A percentile compares a stretch with the other conserved stretches of the same genome.
phyloP scores from a whole-genome alignment of 495 filamentous ascomycete species.

The Bombardia bombarda region DNA sequence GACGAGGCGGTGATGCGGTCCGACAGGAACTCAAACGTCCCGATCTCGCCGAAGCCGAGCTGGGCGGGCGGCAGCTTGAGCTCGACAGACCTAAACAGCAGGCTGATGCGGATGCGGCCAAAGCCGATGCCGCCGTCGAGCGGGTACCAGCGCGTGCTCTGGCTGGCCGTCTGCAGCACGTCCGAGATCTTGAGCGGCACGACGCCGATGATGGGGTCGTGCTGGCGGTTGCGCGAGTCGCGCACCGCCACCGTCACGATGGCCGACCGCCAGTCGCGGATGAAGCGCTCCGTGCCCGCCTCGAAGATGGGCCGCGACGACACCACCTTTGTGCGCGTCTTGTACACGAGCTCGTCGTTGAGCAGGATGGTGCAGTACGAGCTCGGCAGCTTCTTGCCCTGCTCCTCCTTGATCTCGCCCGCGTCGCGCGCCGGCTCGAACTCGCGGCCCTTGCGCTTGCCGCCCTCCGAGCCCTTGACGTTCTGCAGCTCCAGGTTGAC shows the following conservation, averaged over 20 bases:
- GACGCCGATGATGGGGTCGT: slow-evolving; percentile 89
- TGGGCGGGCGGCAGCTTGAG: slow-evolving; percentile 70
- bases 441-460: slow-evolving; percentile 68
- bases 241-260: slow-evolving; percentile 83
- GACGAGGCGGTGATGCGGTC: slow-evolving; percentile 51
- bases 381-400: slow-evolving; percentile 68
- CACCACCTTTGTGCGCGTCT: slow-evolving; percentile 82
- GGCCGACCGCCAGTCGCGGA: slow-evolving; percentile 87
- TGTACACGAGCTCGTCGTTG: slow-evolving; percentile 89
- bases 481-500: slow-evolving; percentile 87
- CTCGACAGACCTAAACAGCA: slow-evolving; percentile 82
- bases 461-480: slow-evolving; percentile 58
- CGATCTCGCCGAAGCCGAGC: slow-evolving; percentile 82
- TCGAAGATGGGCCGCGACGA: slow-evolving; percentile 95
- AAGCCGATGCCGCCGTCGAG: slow-evolving; percentile 64
- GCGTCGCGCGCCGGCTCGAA: slow-evolving; percentile 85
- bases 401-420: slow-evolving; percentile 77
- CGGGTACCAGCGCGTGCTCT: slow-evolving; percentile 56
- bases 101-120: slow-evolving; percentile 79
- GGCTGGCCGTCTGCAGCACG: slow-evolving; percentile 74
- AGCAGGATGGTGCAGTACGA: slow-evolving; percentile 85
- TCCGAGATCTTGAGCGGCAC: slow-evolving; percentile 83
- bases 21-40: slow-evolving; percentile 78
- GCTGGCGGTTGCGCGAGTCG: slow-evolving; percentile 79
- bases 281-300: slow-evolving; percentile 86